These are phyloP conservation scores for Monosporascus sp. DNA, from an alignment of 2,329 filamentous ascomycete genomes.

Conservation along the genomic window DNA sequence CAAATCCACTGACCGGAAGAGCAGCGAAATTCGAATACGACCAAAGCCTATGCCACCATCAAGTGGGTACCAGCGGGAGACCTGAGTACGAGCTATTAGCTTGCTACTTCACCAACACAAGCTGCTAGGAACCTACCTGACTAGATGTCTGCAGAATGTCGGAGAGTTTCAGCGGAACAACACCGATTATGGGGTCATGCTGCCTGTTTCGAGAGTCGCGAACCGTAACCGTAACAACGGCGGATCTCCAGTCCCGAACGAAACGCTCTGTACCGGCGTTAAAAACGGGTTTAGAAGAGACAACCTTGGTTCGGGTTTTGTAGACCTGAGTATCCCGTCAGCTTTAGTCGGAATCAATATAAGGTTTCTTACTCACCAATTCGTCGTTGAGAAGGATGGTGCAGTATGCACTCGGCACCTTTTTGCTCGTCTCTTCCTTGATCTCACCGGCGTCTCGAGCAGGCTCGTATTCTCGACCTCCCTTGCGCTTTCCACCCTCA, in stretches of 20 bases:
- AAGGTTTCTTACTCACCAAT: conserved; percentile 42
- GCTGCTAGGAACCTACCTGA: conserved; percentile 41
- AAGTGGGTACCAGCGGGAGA: conserved; percentile 86
- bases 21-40: conserved; percentile 77
- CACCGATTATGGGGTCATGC: conserved; percentile 90
- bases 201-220: conserved; percentile 85
- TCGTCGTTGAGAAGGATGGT: conserved; percentile 88
- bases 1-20: conserved; percentile 87
- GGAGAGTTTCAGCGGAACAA: conserved; percentile 81
- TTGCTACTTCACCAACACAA: not conserved
- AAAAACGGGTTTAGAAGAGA: conserved; percentile 93
- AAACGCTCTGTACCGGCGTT: conserved; percentile 94
- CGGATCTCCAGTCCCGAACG: conserved; percentile 85
- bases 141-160: conserved; percentile 85
- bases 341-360: conserved; percentile 8
- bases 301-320: conserved; percentile 90
- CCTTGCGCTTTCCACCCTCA: conserved; percentile 67
- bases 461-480: conserved; percentile 75
- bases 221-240: conserved; percentile 80
- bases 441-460: conserved; percentile 79
- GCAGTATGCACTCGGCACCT: conserved; percentile 87
- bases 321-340: conserved; percentile 51
- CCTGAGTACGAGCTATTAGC: conserved; percentile 21
- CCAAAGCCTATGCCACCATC: conserved; percentile 93
- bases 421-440: conserved; percentile 75